Evolutionary conservation across 2,329 filamentous ascomycete species (phyloP).

Genomic region (Fusarium concolor): DNA sequence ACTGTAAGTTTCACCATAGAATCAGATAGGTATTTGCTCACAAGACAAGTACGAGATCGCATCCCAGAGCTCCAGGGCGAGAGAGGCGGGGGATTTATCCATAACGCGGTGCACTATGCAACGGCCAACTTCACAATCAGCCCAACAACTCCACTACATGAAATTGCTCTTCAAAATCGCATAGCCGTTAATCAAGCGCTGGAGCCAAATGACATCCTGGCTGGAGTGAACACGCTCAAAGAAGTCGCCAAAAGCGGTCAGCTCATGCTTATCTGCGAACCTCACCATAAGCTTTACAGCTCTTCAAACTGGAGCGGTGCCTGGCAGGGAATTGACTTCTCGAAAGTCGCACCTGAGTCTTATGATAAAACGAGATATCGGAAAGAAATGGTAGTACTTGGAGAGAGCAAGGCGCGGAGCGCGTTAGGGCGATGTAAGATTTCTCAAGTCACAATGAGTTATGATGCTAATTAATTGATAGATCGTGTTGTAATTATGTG

Average conservation of each 20-base stretch:
- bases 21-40: too few relatives aligned
- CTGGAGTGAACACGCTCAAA: background rate
- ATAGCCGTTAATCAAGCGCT: background rate
- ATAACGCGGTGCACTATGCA: background rate
- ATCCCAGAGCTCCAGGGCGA: background rate
- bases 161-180: background rate
- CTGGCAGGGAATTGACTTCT: conserved; percentile 15
- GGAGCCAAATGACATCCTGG: background rate
- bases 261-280: conserved; percentile 16
- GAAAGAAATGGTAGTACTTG: background rate
- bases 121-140: background rate
- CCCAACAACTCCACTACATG: background rate
- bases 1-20: too few relatives aligned
- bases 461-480: background rate
- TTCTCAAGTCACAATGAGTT: rapidly evolving
- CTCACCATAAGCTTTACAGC: background rate
- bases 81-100: background rate
- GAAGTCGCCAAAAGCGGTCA: background rate
- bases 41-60: conserved; percentile 1
- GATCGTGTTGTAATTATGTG: conserved; percentile 8
- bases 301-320: conserved; percentile 13
- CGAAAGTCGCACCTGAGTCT: background rate
- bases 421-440: background rate
- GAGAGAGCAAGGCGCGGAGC: background rate
- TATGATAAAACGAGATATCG: background rate